phyloP scores from a whole-genome alignment of 1,139 yeast genomes.

The Magnusiomyces ingens region DNA sequence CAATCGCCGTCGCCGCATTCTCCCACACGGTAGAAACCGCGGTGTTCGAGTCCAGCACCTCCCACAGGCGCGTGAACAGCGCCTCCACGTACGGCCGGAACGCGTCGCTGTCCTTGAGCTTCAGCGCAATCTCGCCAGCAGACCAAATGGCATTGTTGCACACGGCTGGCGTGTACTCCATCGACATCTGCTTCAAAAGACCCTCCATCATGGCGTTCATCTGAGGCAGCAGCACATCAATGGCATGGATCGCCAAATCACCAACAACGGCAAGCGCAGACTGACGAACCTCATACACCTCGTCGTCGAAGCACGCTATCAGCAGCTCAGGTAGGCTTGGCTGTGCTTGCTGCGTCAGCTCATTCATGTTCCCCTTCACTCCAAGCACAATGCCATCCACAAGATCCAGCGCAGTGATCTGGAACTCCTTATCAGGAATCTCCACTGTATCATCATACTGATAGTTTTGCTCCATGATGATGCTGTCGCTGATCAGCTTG shows the following conservation, averaged over 20 bases:
- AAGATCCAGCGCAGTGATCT: conserved; percentile 81
- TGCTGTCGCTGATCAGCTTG: conserved; percentile 59
- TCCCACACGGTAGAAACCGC: conserved; percentile 60
- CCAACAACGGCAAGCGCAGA: conserved; percentile 87
- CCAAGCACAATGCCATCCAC: conserved; percentile 93
- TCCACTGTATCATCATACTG: conserved; percentile 54
- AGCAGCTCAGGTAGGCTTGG: conserved; percentile 57
- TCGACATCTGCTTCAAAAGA: conserved; percentile 55
- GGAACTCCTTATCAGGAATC: conserved; percentile 84
- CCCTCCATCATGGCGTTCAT: conserved; percentile 53
- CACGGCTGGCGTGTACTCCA: conserved; percentile 46
- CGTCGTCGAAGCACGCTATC: conserved; percentile 67
- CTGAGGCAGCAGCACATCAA: conserved; percentile 52
- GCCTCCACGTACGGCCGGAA: conserved; percentile 53
- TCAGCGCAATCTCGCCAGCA: conserved; percentile 74
- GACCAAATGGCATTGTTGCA: conserved; percentile 93
- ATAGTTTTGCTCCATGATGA: conserved; percentile 57
- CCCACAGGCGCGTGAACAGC: conserved; percentile 52
- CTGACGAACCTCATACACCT: conserved; percentile 80
- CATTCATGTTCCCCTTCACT: conserved; percentile 55
- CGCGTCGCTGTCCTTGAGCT: conserved; percentile 33
- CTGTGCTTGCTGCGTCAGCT: conserved; percentile 39
- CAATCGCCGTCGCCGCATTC: conserved; percentile 87
- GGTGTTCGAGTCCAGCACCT: conserved; percentile 45
- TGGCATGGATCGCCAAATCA: conserved; percentile 59